Base-by-base conservation (phyloP, 2,329 filamentous ascomycete species). In the Cladophialophora carrionii region DNA sequence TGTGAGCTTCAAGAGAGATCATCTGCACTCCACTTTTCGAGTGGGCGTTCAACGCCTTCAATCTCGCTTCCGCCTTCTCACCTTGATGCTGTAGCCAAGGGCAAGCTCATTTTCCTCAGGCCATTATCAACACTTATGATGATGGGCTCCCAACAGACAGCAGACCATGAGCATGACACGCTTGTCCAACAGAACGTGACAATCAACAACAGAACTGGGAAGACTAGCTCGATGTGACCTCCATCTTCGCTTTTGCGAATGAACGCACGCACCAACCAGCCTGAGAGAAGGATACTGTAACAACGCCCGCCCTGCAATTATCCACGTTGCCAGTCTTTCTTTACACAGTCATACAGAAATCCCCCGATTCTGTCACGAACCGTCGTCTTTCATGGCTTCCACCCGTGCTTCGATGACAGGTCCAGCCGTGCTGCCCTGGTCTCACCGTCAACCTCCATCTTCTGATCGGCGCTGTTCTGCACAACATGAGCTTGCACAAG, bases 311-410 rank as follows among this genome's bases (percentile, higher is more conserved):
- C 54, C 62, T 67, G 65, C 62, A 67, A 65, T 64, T 49, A 64
- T 57, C 64, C 64, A 67, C 29, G 34, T 43, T 51, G 57, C 37
- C 59, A 52, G n/a, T 62, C 55, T 54, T 57, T 48, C 59, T 61
- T 63, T 51, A 26, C 61, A 64, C 51, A 63, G 66, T 67, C 54
- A 67, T 66, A 72, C 70, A 70, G 53, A 70, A 72, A 72, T 72
- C 70, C 70, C 70, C 70, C 70, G 70, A 71, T 63, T 65, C 59
- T 68, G 64, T 65, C 70, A 70, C 70, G 63, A 66, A 67, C 67
- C 64, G 62, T 57, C 63, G 68, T 68, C 66, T 63, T 65, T 61
- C 17, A 55, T 60, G 60, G 57, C 63, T 69, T 69, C 67, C 64
- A 67, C 64, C 62, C 63, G 37, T n/a, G 68, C 63, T 68, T 70